Conservation (phyloP, 176 grass and related monocot genomes). For the Aegilops longissima region DNA sequence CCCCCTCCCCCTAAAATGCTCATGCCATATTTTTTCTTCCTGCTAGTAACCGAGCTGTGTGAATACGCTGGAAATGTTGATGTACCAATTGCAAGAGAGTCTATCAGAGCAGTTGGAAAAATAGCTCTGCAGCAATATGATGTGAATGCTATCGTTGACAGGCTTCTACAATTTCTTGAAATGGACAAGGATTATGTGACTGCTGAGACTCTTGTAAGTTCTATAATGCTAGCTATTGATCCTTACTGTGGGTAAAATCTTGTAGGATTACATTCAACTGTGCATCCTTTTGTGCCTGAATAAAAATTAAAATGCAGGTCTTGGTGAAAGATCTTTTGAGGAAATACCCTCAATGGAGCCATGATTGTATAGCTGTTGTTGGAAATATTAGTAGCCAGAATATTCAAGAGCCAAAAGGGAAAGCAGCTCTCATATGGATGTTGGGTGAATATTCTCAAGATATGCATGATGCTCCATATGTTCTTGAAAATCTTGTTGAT, state of each 20-base stretch:
- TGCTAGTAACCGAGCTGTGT: conserved; percentile 91
- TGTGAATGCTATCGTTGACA: conserved; percentile 96
- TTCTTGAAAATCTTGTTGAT: conserved; percentile 86
- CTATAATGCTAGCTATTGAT: conserved; percentile 22
- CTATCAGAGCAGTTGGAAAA: conserved; percentile 98
- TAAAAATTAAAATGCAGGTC: conserved; percentile 50
- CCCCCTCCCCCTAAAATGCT: conserved; percentile 19
- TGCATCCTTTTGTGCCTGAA: conserved; percentile 18
- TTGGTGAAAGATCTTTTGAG: conserved; percentile 98
- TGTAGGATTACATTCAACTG: conserved; percentile 8
- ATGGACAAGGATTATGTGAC: conserved; percentile 99
- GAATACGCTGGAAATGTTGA: conserved; percentile 99
- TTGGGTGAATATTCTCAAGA: conserved; percentile 99
- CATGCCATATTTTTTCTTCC: conserved; percentile 1
- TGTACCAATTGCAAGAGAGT: conserved; percentile 91
- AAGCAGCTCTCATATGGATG: conserved; percentile 99
- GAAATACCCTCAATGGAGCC: conserved; percentile 99
- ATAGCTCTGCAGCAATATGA: conserved; percentile 99
- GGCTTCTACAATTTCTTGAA: conserved; percentile 99
- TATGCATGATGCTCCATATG: conserved; percentile 92
- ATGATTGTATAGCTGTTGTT: conserved; percentile 99
- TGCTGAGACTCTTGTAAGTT: conserved; percentile 91
- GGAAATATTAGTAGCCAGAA: conserved; percentile 99
- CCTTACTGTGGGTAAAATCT: neutral
- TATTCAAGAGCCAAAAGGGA: conserved; percentile 97